A percentile compares a stretch with the other conserved stretches of the same genome.
Conservation (phyloP, 129 eudicot species). For the Arctium minus region DNA sequence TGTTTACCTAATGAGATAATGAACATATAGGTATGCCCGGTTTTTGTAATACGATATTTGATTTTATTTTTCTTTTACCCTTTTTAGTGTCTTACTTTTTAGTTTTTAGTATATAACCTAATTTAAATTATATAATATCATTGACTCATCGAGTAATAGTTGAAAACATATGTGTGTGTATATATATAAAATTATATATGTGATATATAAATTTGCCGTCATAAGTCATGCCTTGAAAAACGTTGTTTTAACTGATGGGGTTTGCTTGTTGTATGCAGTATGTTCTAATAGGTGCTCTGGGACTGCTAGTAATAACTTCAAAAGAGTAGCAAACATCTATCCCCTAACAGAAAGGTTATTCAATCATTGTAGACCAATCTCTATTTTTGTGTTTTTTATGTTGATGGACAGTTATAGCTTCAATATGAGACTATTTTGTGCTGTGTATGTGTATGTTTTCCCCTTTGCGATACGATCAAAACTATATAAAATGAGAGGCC, state of each 20-base stretch:
- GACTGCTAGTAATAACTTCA: constrained; percentile 72
- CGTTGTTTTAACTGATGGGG: not conserved
- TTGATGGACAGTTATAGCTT: constrained; percentile 29
- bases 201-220: no score
- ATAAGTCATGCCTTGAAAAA: no score
- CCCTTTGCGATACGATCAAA: not conserved
- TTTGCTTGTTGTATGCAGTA: constrained; percentile 43
- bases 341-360: constrained; percentile 6
- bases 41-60: no score
- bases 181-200: no score
- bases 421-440: constrained; percentile 18
- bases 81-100: no score
- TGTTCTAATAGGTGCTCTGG: constrained; percentile 63
- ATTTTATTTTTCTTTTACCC: no score
- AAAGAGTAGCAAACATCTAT: constrained; percentile 42
- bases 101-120: no score
- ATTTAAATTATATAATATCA: no score
- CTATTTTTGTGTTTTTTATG: not conserved
- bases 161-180: no score
- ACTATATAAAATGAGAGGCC: not conserved
- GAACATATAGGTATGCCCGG: not conserved
- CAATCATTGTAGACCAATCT: constrained; percentile 25
- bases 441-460: not conserved
- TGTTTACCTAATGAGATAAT: no score
- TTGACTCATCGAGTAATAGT: no score